Conservation (phyloP, 139 green algal genomes). For the Helicosporidium sp. region DNA sequence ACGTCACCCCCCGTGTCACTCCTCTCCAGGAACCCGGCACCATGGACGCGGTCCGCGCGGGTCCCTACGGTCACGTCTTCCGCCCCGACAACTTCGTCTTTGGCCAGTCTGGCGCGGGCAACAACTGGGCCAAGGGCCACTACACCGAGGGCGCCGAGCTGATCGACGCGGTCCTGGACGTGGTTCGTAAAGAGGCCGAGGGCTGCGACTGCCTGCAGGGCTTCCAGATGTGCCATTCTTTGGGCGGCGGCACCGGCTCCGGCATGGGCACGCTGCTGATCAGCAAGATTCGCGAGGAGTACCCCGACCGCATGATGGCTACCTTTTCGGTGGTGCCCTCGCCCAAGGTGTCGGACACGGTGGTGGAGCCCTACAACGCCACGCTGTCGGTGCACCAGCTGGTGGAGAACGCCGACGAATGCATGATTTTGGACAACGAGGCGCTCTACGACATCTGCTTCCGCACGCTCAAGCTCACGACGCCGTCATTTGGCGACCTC, state of each 20-base stretch:
- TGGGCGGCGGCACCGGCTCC: slow-evolving; percentile 88
- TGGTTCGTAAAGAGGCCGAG: slow-evolving; percentile 97
- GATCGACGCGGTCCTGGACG: slow-evolving; percentile 94
- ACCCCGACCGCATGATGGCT: slow-evolving; percentile 92
- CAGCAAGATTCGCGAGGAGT: slow-evolving; percentile 80
- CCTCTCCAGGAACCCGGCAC: slow-evolving; percentile 68
- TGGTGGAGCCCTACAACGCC: slow-evolving; percentile 99
- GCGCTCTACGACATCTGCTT: slow-evolving; percentile 99
- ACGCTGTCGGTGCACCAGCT: slow-evolving; percentile 99
- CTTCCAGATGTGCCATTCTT: slow-evolving; percentile 90
- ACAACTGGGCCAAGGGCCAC: slow-evolving; percentile 99
- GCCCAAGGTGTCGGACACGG: slow-evolving; percentile 98
- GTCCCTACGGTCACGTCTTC: slow-evolving; percentile 86
- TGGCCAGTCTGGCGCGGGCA: slow-evolving; percentile 77
- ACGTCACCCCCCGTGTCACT: background rate
- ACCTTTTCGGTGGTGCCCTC: slow-evolving; percentile 98
- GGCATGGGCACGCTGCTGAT: slow-evolving; percentile 86
- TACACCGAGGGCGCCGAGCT: slow-evolving; percentile 96
- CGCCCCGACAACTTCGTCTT: slow-evolving; percentile 97
- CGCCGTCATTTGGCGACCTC: slow-evolving; percentile 88
- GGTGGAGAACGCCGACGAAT: slow-evolving; percentile 99
- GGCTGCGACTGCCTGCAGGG: slow-evolving; percentile 94
- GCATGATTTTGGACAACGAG: slow-evolving; percentile 96
- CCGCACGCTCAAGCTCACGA: slow-evolving; percentile 96
- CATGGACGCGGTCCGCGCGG: slow-evolving; percentile 90